Evolutionary conservation across 2,329 filamentous ascomycete genomes (phyloP).

Genomic region (Cryphonectria naterciae): DNA sequence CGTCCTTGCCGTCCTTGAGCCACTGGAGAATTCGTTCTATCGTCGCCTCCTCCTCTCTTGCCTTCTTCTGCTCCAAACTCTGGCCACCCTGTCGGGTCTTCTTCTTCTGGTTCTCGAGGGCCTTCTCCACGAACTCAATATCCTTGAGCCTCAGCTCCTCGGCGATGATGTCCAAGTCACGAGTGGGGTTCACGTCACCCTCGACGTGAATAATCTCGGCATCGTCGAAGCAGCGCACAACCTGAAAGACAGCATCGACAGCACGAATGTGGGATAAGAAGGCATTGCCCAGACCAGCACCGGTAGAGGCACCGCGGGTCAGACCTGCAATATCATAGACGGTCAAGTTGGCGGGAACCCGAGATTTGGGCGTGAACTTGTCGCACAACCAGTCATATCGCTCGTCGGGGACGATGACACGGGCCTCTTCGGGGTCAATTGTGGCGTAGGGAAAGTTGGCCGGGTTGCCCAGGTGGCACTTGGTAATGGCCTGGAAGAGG

Average conservation of each 20-base stretch:
- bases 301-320: conserved; percentile 92
- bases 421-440: conserved; percentile 97
- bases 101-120: conserved; percentile 88
- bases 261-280: conserved; percentile 99
- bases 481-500: conserved; percentile 99
- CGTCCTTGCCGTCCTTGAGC: conserved; percentile 87
- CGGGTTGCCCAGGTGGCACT: conserved; percentile 95
- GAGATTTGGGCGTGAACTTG: conserved; percentile 97
- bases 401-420: conserved; percentile 94
- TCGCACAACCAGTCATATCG: conserved; percentile 94
- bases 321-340: conserved; percentile 98
- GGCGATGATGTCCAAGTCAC: conserved; percentile 94
- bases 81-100: conserved; percentile 94
- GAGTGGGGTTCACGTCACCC: conserved; percentile 93
- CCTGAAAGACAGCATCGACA: conserved; percentile 97
- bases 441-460: conserved; percentile 99
- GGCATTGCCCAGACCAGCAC: conserved; percentile 94
- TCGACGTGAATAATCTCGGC: conserved; percentile 99
- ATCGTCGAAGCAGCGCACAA: conserved; percentile 96
- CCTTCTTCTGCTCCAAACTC: conserved; percentile 96
- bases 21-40: conserved; percentile 87
- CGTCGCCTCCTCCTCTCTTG: conserved; percentile 90
- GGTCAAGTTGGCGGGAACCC: conserved; percentile 95
- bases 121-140: conserved; percentile 97
- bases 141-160: conserved; percentile 97